Conservation (phyloP, 768 basidiomycete species). For the Pleurotus djamor region DNA sequence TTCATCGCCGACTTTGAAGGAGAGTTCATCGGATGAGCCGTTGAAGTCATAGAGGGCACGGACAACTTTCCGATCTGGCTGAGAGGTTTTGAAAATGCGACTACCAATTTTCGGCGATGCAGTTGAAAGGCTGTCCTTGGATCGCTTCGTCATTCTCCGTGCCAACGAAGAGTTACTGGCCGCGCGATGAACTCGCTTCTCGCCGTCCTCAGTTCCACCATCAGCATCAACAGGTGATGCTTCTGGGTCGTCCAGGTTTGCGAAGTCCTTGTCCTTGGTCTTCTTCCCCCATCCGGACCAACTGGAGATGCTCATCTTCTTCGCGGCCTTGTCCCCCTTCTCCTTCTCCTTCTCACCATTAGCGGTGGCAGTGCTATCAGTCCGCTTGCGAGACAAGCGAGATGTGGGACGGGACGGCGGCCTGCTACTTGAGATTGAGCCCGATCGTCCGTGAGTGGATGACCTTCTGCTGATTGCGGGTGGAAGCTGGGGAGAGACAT, state of each 20-base stretch:
- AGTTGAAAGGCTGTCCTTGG: constrained; percentile 23
- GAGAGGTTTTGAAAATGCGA: constrained; percentile 49
- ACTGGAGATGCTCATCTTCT: constrained; percentile 45
- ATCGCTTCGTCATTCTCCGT: constrained; percentile 29
- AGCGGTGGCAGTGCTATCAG: constrained; percentile 50
- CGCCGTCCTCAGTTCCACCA: constrained; percentile 19
- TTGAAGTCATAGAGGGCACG: constrained; percentile 75
- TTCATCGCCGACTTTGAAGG: constrained; percentile 71
- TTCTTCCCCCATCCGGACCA: constrained; percentile 65
- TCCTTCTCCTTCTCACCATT: constrained; percentile 23
- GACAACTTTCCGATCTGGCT: constrained; percentile 52
- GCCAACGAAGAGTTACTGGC: constrained; percentile 26
- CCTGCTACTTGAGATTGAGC: constrained; percentile 38
- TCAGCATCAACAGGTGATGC: constrained; percentile 18
- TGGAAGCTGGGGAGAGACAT: constrained; percentile 13
- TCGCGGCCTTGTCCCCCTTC: constrained; percentile 33
- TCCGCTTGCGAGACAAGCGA: constrained; percentile 61
- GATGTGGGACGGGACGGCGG: constrained; percentile 54
- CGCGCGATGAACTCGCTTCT: constrained; percentile 14
- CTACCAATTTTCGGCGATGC: constrained; percentile 28
- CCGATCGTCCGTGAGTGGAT: constrained; percentile 31
- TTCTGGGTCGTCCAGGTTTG: constrained; percentile 49
- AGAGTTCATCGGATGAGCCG: constrained; percentile 76
- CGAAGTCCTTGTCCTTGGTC: constrained; percentile 58
- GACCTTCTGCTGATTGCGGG: constrained; percentile 21